Evolutionary conservation across 192 early-diverging fungal species (phyloP), one percentile per base, ranked within the genome.

Genomic region (Umbelopsis isabellina): DNA sequence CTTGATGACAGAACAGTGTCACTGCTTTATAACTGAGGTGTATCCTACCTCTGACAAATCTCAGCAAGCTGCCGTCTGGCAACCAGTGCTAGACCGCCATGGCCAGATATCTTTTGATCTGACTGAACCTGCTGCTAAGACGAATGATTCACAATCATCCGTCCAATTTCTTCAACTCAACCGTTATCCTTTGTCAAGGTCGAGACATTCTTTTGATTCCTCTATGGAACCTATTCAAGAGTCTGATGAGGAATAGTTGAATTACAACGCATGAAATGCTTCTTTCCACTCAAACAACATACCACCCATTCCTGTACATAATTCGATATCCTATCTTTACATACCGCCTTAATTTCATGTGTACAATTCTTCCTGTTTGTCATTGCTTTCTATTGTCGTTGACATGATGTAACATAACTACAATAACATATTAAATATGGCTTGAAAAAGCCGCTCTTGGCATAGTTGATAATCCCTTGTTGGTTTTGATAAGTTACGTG

Each of bases 191-290:
- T 11, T 61, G 30, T 13, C 55, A 37, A 61, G 55, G 30, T 61
- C 55, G 18, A 30, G 55, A 30, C 55, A 61, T 2, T 61, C 55
- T 10, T 61, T 61, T 16, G 55, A 61, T 12, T 61, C 55, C 5
- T 35, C 7, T n/a, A 61, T 61, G 55, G 55, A 30, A 61, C 55
- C 55, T 12, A 61, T 61, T 61, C 55, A 61, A 61, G 55, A 61
- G 25, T 61, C 55, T 0, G 55, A 61, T 12, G 55, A 61, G 18
- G 55, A 61, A 35, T 61, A 61, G 55, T 49, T 21, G 37, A 5
- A 41, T 41, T 41, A 41, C 10, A 41, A 41, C 37, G 37, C 37
- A 41, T 41, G 37, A 41, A 41, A 49, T 21, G 15, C 12, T 49
- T 16, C 15, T 21, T 20, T 49, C 48, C 48, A 21, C 2, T 49